Evolutionary conservation across 495 filamentous ascomycete genomes (phyloP), one percentile per base, ranked within the genome.

Genomic region (Penicillium lividum): DNA sequence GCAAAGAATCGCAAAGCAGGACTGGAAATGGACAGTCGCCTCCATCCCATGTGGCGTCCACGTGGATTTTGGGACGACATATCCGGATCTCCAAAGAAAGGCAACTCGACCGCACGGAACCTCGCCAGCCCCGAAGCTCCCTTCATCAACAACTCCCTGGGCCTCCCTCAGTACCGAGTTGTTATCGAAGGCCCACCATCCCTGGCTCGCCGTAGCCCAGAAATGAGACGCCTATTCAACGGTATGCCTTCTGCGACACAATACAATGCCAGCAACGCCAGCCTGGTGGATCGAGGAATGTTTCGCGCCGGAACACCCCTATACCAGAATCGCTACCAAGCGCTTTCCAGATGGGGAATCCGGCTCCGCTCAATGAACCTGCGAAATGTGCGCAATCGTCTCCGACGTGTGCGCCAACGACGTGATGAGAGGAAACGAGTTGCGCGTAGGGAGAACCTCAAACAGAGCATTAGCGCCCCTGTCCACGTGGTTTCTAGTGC

Each of bases 21-120:
- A 28, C 66, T 78, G 16, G 71, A 73, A 30, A 77, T 77, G 54
- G 76, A 82, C 36, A 80, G 78, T 51, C 84, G 81, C 48, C 76
- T 93, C 5, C 88, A 94, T 65, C 90, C 91, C 1, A 88, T 89
- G 71, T 96, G 92, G 92, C 82, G 85, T 28, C 90, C 92, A 5
- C 84, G 82, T 27, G 77, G 84, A 27, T 90, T 89, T 67, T 89
- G 84, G 80, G 86, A 89, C 30, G 84, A 87, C 54, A 68, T 80
- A 45, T 64, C 71, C 13, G 71, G 77, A n/a, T 76, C 72, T 7
- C 73, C 70, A 3, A 56, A 61, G 45, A 69, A 72, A 30, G 57
- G 48, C 15, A 36, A 30, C 36, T 52, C 67, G 7, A 16, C 53
- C 18, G 57, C 45, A 5, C 54, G 54, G 1, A 53, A 29, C 27